Percentiles rank a stretch among this genome's conserved stretches.
These are phyloP conservation scores for Saksenaea vasiformis DNA, from an alignment of 371 early-diverging fungal genomes.

Conservation along the genomic window DNA sequence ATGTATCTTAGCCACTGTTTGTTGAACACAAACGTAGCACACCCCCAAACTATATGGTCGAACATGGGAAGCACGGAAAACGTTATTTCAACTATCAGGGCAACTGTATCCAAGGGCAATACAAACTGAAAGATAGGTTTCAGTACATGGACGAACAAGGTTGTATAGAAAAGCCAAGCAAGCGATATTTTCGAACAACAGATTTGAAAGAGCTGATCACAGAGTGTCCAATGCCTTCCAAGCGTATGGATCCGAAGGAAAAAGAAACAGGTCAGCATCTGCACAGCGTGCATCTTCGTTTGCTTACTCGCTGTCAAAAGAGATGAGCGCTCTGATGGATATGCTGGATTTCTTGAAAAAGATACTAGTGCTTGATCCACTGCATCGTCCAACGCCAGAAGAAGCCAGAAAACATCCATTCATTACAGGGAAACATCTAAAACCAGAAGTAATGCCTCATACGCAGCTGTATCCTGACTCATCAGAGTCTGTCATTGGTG, in stretches of 20 bases:
- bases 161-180: conserved; percentile 78
- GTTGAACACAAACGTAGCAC: conserved; percentile 2
- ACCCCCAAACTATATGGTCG: conserved; percentile 83
- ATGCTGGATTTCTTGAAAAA: conserved; percentile 88
- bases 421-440: conserved; percentile 44
- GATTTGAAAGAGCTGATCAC: conserved; percentile 82
- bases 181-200: conserved; percentile 80
- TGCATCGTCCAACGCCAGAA: conserved; percentile 87
- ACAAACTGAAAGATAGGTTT: conserved; percentile 76
- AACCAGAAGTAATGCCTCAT: not conserved
- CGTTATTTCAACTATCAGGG: conserved; percentile 72
- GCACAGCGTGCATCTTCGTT: not conserved
- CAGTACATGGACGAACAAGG: conserved; percentile 77
- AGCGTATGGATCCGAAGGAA: conserved; percentile 60
- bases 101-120: conserved; percentile 46
- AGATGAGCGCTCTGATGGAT: conserved; percentile 57
- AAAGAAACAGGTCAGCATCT: conserved; percentile 59
- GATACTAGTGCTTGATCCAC: conserved; percentile 82
- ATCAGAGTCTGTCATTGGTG: not conserved
- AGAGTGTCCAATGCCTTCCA: conserved; percentile 75
- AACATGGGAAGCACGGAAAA: conserved; percentile 75
- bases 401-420: conserved; percentile 93
- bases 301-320: conserved; percentile 23
- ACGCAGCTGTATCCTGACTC: not conserved
- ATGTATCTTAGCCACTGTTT: not conserved